These are phyloP conservation scores for Calocybe indica DNA, from an alignment of 768 basidiomycete species.

Conservation along the genomic window DNA sequence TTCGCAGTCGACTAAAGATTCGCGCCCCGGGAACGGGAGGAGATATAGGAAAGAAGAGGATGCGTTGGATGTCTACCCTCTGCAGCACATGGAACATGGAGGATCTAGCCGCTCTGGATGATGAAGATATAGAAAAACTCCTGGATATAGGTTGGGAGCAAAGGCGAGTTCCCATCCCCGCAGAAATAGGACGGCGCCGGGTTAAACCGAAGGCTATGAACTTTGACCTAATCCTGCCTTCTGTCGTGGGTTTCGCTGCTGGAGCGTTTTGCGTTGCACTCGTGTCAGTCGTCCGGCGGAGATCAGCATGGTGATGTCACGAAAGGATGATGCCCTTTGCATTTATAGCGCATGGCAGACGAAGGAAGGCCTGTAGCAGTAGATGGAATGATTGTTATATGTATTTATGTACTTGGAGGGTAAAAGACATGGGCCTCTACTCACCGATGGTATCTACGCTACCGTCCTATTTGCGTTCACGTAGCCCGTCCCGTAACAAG, in stretches of 20 bases:
- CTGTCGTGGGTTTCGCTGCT: constrained; percentile 32
- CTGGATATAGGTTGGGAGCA: constrained; percentile 87
- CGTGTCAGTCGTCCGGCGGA: neutral
- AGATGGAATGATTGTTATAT: too few species aligned
- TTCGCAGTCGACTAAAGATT: constrained; percentile 68
- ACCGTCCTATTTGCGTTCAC: constrained; percentile 81
- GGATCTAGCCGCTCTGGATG: constrained; percentile 68
- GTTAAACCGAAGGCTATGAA: neutral
- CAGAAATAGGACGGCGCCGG: constrained; percentile 24
- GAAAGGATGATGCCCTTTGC: too few species aligned
- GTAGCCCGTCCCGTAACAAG: constrained; percentile 91
- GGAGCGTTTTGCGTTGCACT: constrained; percentile 31
- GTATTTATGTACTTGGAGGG: too few species aligned
- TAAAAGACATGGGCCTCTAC: too few species aligned
- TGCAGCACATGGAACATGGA: constrained; percentile 86
- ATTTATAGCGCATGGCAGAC: too few species aligned
- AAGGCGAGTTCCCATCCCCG: constrained; percentile 36
- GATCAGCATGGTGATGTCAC: neutral
- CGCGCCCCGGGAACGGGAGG: constrained; percentile 84
- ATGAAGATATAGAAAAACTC: constrained; percentile 54
- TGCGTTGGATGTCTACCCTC: constrained; percentile 88
- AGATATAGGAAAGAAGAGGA: constrained; percentile 66
- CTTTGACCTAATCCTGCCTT: constrained; percentile 14
- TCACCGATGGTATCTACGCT: constrained; percentile 31
- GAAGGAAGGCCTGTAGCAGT: too few species aligned